A percentile compares a stretch with the other conserved stretches of the same genome.
Conservation (phyloP, 2,329 filamentous ascomycete genomes). For the Aspergillus ruber region DNA sequence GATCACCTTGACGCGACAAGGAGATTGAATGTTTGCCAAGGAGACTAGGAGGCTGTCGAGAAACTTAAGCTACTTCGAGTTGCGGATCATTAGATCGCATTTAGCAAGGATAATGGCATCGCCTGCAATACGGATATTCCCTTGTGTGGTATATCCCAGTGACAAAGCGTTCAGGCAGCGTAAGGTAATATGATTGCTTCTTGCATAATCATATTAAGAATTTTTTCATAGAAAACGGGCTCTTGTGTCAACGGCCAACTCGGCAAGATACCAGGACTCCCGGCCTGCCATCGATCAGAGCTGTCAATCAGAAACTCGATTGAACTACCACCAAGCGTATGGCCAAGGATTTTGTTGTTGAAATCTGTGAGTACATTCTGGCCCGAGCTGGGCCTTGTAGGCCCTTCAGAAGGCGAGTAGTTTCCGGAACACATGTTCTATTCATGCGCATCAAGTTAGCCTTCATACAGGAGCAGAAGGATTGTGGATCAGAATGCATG, state of each 20-base stretch:
- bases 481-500: too few relatives aligned
- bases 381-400: too few relatives aligned
- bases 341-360: too few relatives aligned
- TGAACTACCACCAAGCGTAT: too few relatives aligned
- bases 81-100: background rate
- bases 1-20: background rate
- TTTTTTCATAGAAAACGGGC: background rate
- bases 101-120: background rate
- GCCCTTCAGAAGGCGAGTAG: too few relatives aligned
- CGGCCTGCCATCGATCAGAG: background rate
- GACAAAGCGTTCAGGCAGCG: background rate
- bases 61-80: background rate
- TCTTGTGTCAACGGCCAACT: background rate
- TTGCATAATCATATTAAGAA: background rate
- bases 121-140: background rate
- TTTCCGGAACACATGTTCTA: too few relatives aligned
- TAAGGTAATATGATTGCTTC: background rate
- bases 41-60: background rate
- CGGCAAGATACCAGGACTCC: background rate
- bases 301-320: background rate
- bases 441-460: too few relatives aligned
- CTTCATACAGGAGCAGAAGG: too few relatives aligned
- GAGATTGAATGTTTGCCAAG: background rate
- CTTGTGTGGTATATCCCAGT: background rate
- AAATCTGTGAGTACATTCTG: too few relatives aligned